phyloP scores from a whole-genome alignment of 2,329 filamentous ascomycete genomes.

The Myriosclerotinia scirpicola region DNA sequence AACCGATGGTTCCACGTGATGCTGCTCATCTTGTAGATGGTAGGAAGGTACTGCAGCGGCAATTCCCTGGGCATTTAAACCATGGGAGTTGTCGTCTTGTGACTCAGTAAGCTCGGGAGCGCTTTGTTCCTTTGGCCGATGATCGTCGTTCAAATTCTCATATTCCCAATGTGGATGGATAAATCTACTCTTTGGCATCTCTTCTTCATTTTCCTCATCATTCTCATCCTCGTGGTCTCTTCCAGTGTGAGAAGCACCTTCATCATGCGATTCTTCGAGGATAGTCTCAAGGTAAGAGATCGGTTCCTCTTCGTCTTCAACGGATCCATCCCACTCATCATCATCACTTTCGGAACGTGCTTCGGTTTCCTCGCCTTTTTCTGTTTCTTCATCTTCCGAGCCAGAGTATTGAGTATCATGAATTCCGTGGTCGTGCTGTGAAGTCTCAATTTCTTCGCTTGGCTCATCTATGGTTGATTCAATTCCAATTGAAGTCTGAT shows the following conservation, averaged over 20 bases:
- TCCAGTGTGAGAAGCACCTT: neutral
- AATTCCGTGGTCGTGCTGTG: neutral
- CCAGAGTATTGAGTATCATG: neutral
- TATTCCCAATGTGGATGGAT: constrained; percentile 7
- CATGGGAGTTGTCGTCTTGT: neutral
- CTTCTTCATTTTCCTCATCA: constrained; percentile 2
- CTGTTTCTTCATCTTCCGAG: neutral
- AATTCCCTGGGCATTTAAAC: too few species aligned
- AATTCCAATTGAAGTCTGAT: neutral
- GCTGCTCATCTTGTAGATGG: neutral
- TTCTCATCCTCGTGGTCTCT: neutral
- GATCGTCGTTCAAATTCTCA: neutral
- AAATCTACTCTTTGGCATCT: constrained; percentile 13
- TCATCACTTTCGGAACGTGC: neutral
- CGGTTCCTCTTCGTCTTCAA: neutral
- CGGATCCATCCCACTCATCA: neutral
- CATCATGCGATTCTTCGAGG: constrained; percentile 12
- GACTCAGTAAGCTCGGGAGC: neutral
- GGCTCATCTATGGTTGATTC: neutral
- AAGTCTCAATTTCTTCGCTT: neutral
- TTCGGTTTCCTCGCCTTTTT: constrained; percentile 1
- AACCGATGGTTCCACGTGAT: neutral
- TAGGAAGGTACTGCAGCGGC: neutral
- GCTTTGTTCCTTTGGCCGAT: neutral
- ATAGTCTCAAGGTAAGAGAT: constrained; percentile 21